A percentile compares a stretch with the other conserved stretches of the same genome.
Evolutionary conservation across 2,329 filamentous ascomycete genomes (phyloP).

Genomic region (Dissoconium aciculare): DNA sequence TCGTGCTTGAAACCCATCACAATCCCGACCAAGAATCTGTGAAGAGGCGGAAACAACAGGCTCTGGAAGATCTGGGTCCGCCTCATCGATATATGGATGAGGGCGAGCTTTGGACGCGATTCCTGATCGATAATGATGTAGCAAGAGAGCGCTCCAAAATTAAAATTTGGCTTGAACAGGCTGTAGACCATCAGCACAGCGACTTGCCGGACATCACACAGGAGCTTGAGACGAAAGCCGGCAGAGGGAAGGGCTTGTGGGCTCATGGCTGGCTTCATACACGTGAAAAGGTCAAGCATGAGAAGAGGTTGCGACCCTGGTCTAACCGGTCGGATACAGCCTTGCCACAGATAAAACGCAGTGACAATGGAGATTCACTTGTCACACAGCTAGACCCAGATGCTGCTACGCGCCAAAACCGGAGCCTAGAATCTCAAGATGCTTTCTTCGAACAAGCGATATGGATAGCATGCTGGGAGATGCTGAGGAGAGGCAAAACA

Average conservation of each 20-base stretch:
- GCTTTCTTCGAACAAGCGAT: slow-evolving; percentile 78
- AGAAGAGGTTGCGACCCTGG: slow-evolving; percentile 59
- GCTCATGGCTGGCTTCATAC: slow-evolving; percentile 88
- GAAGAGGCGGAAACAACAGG: slow-evolving; percentile 15
- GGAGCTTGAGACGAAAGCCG: slow-evolving; percentile 50
- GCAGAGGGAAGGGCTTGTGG: slow-evolving; percentile 61
- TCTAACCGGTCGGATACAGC: slow-evolving; percentile 35
- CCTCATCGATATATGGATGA: slow-evolving; percentile 42
- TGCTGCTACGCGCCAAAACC: slow-evolving; percentile 63
- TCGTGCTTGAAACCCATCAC: slow-evolving; percentile 54
- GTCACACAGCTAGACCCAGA: slow-evolving; percentile 89
- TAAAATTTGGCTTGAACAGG: slow-evolving; percentile 73
- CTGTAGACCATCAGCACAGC: slow-evolving; percentile 50
- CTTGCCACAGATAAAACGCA: slow-evolving; percentile 29
- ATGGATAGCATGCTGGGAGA: slow-evolving; percentile 89
- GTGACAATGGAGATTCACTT: slow-evolving; percentile 45
- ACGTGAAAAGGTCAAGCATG: slow-evolving; percentile 72
- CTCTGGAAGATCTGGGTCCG: slow-evolving; percentile 21
- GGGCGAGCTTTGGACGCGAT: slow-evolving; percentile 54
- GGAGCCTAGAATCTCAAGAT: slow-evolving; percentile 65
- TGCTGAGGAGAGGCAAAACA: slow-evolving; percentile 69
- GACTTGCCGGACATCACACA: slow-evolving; percentile 63
- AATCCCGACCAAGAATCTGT: slow-evolving; percentile 26
- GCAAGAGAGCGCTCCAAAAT: slow-evolving; percentile 68
- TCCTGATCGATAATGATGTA: slow-evolving; percentile 55